Evolutionary conservation across 306 rosid genomes (phyloP).

Genomic region (Cucumis hystrix): DNA sequence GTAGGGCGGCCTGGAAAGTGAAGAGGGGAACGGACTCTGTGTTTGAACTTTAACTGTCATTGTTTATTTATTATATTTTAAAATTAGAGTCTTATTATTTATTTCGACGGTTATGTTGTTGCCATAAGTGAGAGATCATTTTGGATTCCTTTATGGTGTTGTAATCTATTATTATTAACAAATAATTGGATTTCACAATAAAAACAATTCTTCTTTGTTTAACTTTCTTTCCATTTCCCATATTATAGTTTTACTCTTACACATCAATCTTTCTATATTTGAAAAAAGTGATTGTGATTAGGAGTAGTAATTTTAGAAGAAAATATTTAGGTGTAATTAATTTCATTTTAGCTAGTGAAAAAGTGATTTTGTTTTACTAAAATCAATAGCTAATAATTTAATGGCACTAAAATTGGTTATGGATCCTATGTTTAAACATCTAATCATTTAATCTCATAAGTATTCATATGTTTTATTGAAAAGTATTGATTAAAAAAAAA

Average conservation of each 20-base stretch:
- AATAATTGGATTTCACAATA: not conserved
- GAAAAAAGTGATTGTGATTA: too few species aligned
- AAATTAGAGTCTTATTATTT: too few species aligned
- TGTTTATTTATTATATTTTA: not conserved
- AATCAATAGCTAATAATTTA: too few species aligned
- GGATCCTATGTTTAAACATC: too few species aligned
- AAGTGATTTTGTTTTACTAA: too few species aligned
- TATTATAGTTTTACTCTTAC: not conserved
- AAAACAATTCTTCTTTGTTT: too few species aligned
- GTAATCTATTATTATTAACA: not conserved
- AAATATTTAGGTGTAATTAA: too few species aligned
- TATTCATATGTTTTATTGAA: not conserved
- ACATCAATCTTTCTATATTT: not conserved
- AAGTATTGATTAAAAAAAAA: not conserved
- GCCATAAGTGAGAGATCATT: not conserved
- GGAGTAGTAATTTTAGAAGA: too few species aligned
- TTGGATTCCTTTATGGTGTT: not conserved
- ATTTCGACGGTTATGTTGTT: not conserved
- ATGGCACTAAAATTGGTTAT: too few species aligned
- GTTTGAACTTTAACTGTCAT: not conserved
- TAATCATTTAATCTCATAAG: too few species aligned
- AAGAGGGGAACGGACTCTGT: not conserved
- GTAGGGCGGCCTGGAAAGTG: not conserved
- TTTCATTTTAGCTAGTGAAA: too few species aligned
- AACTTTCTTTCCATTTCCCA: not conserved